A percentile compares a stretch with the other conserved stretches of the same genome.
These are phyloP conservation scores for Leccinum aurantiacum DNA, from an alignment of 768 basidiomycete genomes.

Conservation along the genomic window DNA sequence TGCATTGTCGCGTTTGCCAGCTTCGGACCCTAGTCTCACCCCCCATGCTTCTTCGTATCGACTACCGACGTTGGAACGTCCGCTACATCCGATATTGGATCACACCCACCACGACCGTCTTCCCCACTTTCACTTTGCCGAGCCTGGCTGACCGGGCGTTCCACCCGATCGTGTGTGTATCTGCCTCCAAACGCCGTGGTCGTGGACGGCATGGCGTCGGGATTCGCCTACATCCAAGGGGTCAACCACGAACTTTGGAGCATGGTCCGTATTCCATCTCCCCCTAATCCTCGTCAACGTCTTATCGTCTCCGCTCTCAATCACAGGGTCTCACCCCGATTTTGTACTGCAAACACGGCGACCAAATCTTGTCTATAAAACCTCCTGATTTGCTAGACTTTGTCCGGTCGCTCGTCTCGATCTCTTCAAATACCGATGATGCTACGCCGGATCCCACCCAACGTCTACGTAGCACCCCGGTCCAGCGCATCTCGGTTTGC, in stretches of 20 bases:
- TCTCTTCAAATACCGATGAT: neutral
- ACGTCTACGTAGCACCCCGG: constrained; percentile 8
- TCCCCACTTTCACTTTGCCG: constrained; percentile 40
- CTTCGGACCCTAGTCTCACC: neutral
- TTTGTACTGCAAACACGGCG: constrained; percentile 65
- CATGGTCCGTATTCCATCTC: constrained; percentile 45
- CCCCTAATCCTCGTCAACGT: neutral
- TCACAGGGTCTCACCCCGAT: constrained; percentile 71
- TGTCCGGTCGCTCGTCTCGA: constrained; percentile 18
- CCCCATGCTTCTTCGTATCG: constrained; percentile 67
- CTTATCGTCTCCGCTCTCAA: neutral
- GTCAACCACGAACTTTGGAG: constrained; percentile 95
- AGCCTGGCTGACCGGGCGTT: constrained; percentile 9
- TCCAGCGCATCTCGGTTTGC: constrained; percentile 41
- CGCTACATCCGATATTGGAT: constrained; percentile 89
- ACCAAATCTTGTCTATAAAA: constrained; percentile 44
- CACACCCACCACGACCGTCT: constrained; percentile 62
- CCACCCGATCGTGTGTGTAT: too few relatives aligned
- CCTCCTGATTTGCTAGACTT: constrained; percentile 49
- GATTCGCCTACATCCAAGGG: constrained; percentile 88
- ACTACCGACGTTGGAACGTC: constrained; percentile 57
- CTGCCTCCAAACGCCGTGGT: too few relatives aligned
- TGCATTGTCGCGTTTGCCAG: neutral
- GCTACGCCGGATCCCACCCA: neutral
- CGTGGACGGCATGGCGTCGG: too few relatives aligned